Base-by-base conservation (phyloP, 1,284 basidiomycete species). In the Ganoderma meredithae region DNA sequence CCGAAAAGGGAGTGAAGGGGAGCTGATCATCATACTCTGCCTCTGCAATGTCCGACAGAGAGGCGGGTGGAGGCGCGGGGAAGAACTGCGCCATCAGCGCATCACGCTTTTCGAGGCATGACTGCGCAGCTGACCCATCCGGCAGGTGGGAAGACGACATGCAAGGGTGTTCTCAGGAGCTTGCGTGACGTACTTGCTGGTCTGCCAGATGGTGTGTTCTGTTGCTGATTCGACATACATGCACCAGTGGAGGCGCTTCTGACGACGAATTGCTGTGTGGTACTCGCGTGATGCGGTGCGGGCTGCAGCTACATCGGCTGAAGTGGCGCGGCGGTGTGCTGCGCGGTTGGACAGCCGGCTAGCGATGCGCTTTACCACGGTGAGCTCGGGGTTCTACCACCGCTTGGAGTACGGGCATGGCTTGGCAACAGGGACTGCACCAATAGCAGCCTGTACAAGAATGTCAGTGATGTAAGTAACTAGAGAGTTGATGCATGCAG, bases 11-110 rank as follows among this genome's bases (percentile, higher is more conserved):
- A 9, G 55, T 25, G 66, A 76, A 67, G 3, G 56, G 66, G 4
- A 81, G 71, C 13, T 52, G 71, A 0, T 77, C 80, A 1, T 73
- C 69, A 61, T 80, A 81, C 8, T 31, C 43, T 19, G 69, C 47
- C 3, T 43, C 15, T 19, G 53, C 49, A 33, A 59, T 49, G 25
- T 63, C 66, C 1, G 60, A 56, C 3, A 72, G 66, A 27, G 49
- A 1, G 36, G 22, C 64, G 10, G 44, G 60, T 1, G 74, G 76
- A 0, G 71, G 68, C 0, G 76, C 22, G n/a, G 64, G 79, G 68
- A 82, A 83, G 73, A 82, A 81, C 1, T 73, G 63, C 0, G 65
- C n/a, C 31, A 72, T 75, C 3, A 82, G 72, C 0, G 74, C 43
- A 9, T 71, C 40, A 17, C 74, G 72, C 66, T 82, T 81, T 49